These are phyloP conservation scores for Coffea eugenioides DNA, from an alignment of 257 asterid species.

Conservation along the genomic window DNA sequence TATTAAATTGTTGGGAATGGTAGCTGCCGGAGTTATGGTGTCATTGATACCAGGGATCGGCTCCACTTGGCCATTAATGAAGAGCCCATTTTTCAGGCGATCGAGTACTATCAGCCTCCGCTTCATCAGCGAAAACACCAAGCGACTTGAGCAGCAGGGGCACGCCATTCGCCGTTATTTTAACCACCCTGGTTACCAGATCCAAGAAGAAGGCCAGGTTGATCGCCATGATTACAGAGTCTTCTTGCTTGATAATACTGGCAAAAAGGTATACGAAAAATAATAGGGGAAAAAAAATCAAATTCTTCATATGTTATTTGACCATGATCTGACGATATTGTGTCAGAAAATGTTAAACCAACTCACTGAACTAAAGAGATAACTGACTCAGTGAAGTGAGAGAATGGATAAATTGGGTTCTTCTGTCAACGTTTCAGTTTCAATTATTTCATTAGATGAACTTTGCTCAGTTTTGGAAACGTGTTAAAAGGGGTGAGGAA, in stretches of 20 bases:
- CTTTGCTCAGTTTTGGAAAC: too few relatives aligned
- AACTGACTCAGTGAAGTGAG: too few relatives aligned
- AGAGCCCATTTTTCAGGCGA: slow-evolving; percentile 33
- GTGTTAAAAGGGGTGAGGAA: too few relatives aligned
- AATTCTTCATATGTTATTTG: background rate
- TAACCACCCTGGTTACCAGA: slow-evolving; percentile 58
- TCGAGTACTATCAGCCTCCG: slow-evolving; percentile 32
- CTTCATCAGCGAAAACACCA: slow-evolving; percentile 20
- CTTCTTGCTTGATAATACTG: slow-evolving; percentile 71
- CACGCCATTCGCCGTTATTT: slow-evolving; percentile 61
- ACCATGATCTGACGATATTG: background rate
- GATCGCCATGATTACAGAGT: slow-evolving; percentile 93
- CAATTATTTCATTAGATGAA: too few relatives aligned
- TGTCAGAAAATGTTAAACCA: background rate
- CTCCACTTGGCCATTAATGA: slow-evolving; percentile 41
- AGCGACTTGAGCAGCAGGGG: slow-evolving; percentile 34
- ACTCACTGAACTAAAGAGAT: too few relatives aligned
- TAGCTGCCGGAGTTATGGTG: slow-evolving; percentile 57
- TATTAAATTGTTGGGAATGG: slow-evolving; percentile 35
- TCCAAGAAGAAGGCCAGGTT: slow-evolving; percentile 76
- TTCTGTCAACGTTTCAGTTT: too few relatives aligned
- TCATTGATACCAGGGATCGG: slow-evolving; percentile 44
- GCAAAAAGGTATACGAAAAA: slow-evolving; percentile 69
- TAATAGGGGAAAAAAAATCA: too few relatives aligned
- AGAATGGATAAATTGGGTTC: too few relatives aligned